Conservation (phyloP, 441 rosid genomes). For the Adansonia grandidieri region DNA sequence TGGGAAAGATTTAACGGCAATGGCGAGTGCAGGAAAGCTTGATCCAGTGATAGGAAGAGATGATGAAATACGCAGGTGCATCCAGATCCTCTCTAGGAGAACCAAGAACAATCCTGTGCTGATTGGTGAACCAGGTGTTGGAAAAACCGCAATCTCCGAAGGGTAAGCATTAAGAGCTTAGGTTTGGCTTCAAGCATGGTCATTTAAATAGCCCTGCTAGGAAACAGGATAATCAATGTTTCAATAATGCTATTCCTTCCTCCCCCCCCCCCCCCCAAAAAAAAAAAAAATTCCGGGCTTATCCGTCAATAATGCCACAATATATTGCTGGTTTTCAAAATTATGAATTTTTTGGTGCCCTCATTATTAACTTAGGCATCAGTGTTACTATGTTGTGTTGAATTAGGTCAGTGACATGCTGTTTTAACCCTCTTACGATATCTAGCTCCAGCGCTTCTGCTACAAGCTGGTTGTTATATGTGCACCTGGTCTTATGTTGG, state of each 20-base stretch:
- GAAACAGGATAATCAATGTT: background rate
- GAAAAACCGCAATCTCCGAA: constrained; percentile 97
- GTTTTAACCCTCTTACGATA: background rate
- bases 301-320: background rate
- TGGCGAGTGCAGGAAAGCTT: constrained; percentile 94
- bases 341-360: background rate
- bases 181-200: background rate
- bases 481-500: constrained; percentile 11
- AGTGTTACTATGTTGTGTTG: background rate
- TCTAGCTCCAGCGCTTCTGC: background rate
- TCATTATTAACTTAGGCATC: background rate
- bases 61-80: constrained; percentile 93
- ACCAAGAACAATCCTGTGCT: constrained; percentile 96
- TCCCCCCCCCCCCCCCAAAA: too few relatives aligned
- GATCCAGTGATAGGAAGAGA: constrained; percentile 99
- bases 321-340: background rate
- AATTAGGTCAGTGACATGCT: background rate
- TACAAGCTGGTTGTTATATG: background rate
- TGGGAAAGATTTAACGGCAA: constrained; percentile 95
- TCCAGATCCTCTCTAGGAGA: constrained; percentile 95
- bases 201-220: background rate
- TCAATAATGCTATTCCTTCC: too few relatives aligned
- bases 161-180: constrained; percentile 55
- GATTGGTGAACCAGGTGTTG: constrained; percentile 98
- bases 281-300: background rate